These are phyloP conservation scores for Phialophora tarda DNA, from an alignment of 2,329 filamentous ascomycete genomes.

Conservation along the genomic window DNA sequence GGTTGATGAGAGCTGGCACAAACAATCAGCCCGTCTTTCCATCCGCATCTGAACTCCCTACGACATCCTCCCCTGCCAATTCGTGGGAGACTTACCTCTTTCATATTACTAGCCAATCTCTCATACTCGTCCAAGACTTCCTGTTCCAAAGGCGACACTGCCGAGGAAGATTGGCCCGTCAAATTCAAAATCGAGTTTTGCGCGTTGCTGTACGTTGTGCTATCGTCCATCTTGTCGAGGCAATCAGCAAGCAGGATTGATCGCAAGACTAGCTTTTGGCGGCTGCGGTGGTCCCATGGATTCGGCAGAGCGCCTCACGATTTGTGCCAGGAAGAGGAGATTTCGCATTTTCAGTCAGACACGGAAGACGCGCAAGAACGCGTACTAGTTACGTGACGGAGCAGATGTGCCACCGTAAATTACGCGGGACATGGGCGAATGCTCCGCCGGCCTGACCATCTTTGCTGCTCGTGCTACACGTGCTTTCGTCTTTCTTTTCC, in stretches of 20 bases:
- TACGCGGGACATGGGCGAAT: not conserved
- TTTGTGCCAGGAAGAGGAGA: not conserved
- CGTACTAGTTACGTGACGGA: not conserved
- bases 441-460: not conserved
- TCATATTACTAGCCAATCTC: constrained; percentile 84
- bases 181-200: constrained; percentile 27
- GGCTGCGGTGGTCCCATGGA: not conserved
- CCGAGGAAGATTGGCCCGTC: constrained; percentile 22
- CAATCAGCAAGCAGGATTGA: not conserved
- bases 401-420: not conserved
- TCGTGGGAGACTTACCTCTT: constrained; percentile 65
- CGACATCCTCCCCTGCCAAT: not conserved
- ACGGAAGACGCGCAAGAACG: not conserved
- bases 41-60: not conserved
- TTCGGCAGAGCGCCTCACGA: not conserved
- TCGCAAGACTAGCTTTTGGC: not conserved
- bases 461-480: not conserved
- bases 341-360: not conserved
- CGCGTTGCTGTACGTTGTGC: constrained; percentile 27
- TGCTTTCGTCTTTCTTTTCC: not conserved
- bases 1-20: constrained; percentile 61
- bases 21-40: not conserved
- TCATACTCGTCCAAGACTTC: constrained; percentile 95
- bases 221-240: constrained; percentile 37
- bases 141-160: constrained; percentile 73